phyloP scores from a whole-genome alignment of 345 rosid species.

The Salix suchowensis region DNA sequence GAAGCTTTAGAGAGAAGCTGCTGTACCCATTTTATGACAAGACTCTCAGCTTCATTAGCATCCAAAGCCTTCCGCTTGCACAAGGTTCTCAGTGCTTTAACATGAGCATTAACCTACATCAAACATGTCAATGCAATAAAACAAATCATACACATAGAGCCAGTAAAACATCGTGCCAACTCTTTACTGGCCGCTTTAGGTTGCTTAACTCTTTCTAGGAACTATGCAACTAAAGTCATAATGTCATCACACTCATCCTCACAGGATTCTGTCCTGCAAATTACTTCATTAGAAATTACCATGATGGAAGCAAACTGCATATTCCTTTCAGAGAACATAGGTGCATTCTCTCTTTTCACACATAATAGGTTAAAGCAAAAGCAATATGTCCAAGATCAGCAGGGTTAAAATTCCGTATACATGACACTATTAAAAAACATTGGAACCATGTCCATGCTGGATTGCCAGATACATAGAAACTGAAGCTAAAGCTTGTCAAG shows the following conservation, averaged over 20 bases:
- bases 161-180: too few species aligned
- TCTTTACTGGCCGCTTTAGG: too few species aligned
- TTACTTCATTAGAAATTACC: background rate
- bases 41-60: conserved; percentile 57
- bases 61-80: conserved; percentile 62
- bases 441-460: background rate
- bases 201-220: too few species aligned
- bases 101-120: conserved; percentile 88
- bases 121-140: conserved; percentile 13
- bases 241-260: too few species aligned
- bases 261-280: too few species aligned
- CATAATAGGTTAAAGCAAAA: background rate
- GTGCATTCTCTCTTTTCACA: too few species aligned
- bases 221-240: too few species aligned
- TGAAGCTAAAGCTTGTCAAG: background rate
- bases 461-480: background rate
- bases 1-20: conserved; percentile 62
- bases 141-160: background rate
- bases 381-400: background rate
- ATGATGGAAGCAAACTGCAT: background rate
- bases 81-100: conserved; percentile 79
- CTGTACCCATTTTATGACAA: conserved; percentile 65
- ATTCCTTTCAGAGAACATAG: background rate
- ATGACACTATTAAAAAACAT: background rate
- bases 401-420: too few species aligned